Evolutionary conservation across 768 basidiomycete genomes (phyloP), one percentile per base, ranked within the genome.

Genomic region (Naganishia friedmannii): DNA sequence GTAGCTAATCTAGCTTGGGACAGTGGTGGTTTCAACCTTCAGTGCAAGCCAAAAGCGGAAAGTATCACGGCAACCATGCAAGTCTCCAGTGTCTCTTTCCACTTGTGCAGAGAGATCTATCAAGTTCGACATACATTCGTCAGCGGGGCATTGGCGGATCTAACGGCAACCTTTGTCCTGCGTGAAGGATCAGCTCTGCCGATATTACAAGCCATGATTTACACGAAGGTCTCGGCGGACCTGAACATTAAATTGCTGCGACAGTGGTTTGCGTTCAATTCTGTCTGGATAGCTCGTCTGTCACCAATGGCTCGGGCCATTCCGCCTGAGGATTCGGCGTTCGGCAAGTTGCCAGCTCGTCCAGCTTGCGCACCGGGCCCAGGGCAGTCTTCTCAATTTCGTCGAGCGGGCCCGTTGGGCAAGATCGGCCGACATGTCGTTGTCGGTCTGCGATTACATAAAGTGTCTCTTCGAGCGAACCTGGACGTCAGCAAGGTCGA

Each of bases 251-350:
- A 91, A 4, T 87, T 93, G 15, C 81, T 96, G 32, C 93, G 94
- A 80, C 93, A 96, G 77, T 88, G 94, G 66, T 84, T 97, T 23
- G 93, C 91, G 79, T 92, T 95, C 85, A 94, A 94, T 79, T 92
- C 93, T 6, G 91, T 95, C 15, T 95, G 93, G 92, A 79, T 95
- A 55, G 92, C 94, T 76, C 87, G 88, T 45, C 91, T 94, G 31
- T 91, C 92, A 29, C 57, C 51, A 17, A 53, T 54, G 19, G 21
- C 46, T 12, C 46, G 23, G 23, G 37, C 42, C 17, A 19, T 31
- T 32, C 31, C 68, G 19, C 3, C 57, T 10, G 42, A 26, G 7
- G 46, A 9, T 28, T 5, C 37, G 26, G 54, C 12, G 1, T 2
- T 54, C 13, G 57, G 23, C 15, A 9, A 26, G 19, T 1, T 23